These are phyloP conservation scores for Ogataea thermomethanolica DNA, from an alignment of 805 yeast genomes.

Conservation along the genomic window DNA sequence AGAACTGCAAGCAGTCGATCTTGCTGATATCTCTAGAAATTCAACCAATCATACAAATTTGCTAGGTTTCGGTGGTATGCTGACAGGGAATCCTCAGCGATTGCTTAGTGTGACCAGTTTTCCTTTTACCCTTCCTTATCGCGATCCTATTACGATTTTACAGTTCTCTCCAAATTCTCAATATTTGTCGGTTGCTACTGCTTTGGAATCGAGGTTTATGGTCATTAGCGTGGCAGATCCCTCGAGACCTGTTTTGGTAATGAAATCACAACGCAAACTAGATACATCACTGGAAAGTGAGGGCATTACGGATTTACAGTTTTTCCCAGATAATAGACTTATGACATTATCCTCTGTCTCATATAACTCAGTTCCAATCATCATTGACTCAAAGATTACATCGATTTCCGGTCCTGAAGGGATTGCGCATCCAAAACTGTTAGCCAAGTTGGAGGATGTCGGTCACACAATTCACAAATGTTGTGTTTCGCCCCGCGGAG, in stretches of 20 bases:
- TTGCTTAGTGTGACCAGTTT: slow-evolving; percentile 23
- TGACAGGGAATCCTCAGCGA: no score
- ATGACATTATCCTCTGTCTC: slow-evolving; percentile 57
- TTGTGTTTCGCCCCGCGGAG: slow-evolving; percentile 80
- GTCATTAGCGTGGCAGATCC: slow-evolving; percentile 65
- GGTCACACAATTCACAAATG: slow-evolving; percentile 76
- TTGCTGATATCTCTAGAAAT: slow-evolving; percentile 11
- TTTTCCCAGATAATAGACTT: slow-evolving; percentile 62
- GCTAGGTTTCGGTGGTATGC: no score
- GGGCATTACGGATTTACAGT: slow-evolving; percentile 79
- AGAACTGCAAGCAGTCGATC: neutral
- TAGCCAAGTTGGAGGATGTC: slow-evolving; percentile 68
- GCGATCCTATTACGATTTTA: slow-evolving; percentile 77
- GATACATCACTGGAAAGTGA: slow-evolving; percentile 75
- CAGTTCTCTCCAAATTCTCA: slow-evolving; percentile 70
- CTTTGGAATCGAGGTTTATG: slow-evolving; percentile 73
- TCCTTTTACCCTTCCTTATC: slow-evolving; percentile 69
- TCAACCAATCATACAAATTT: neutral
- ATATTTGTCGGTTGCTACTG: slow-evolving; percentile 72
- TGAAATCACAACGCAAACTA: slow-evolving; percentile 62
- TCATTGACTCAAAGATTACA: slow-evolving; percentile 61
- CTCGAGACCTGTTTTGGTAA: slow-evolving; percentile 59
- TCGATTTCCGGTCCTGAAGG: slow-evolving; percentile 36
- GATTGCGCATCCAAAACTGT: slow-evolving; percentile 56
- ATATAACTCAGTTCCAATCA: slow-evolving; percentile 61